These are phyloP conservation scores for Mycena galericulata DNA, from an alignment of 768 basidiomycete species.

Conservation along the genomic window DNA sequence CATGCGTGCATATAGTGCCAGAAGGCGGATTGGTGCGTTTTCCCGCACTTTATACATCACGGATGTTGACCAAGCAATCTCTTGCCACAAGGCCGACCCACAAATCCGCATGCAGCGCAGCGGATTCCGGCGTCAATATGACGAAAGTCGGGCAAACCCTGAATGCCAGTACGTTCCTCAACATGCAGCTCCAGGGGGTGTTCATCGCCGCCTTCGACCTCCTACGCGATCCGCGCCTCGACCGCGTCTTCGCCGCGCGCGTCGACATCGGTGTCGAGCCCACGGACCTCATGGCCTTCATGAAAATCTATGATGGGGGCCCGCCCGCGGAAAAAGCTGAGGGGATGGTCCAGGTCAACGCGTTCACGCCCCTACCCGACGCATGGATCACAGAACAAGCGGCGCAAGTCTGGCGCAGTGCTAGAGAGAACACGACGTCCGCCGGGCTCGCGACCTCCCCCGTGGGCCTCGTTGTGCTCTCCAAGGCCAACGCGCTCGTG, in stretches of 20 bases:
- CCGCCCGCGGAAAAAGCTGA: not conserved
- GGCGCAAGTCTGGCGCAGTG: constrained; percentile 16
- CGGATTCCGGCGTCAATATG: constrained; percentile 25
- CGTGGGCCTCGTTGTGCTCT: constrained; percentile 25
- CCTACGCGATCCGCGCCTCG: constrained; percentile 19
- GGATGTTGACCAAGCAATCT: constrained; percentile 4
- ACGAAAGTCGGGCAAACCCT: constrained; percentile 21
- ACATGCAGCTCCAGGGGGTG: constrained; percentile 16
- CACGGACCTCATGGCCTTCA: constrained; percentile 15
- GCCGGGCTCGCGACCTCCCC: constrained; percentile 15
- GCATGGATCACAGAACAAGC: constrained; percentile 9
- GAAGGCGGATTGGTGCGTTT: constrained; percentile 28
- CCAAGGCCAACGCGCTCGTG: constrained; percentile 23
- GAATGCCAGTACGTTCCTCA: constrained; percentile 26
- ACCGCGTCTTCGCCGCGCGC: constrained; percentile 15
- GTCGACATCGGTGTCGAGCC: constrained; percentile 30
- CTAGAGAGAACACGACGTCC: constrained; percentile 11
- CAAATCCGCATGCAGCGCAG: constrained; percentile 21
- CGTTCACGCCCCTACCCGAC: constrained; percentile 26
- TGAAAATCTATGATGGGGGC: constrained; percentile 13
- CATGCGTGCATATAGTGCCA: constrained; percentile 19
- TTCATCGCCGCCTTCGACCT: constrained; percentile 26
- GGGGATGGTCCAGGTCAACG: constrained; percentile 30
- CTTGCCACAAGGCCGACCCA: constrained; percentile 22
- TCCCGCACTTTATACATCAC: constrained; percentile 9